These are phyloP conservation scores for Manihot esculenta DNA, from an alignment of 441 rosid genomes.

Conservation along the genomic window DNA sequence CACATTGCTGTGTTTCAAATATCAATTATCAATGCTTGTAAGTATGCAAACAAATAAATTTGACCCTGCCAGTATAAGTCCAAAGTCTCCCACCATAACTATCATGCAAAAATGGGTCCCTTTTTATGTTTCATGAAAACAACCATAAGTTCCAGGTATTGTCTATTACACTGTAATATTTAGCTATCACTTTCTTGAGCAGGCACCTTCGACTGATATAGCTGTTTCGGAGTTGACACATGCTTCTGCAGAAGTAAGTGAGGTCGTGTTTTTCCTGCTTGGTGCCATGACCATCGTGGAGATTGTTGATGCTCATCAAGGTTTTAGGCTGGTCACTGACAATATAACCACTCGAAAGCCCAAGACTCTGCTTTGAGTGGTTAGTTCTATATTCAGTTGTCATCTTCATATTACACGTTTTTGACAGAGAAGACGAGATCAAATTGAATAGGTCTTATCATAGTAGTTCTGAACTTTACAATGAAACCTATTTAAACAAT, in stretches of 20 bases:
- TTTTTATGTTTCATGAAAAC: not conserved
- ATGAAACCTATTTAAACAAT: too few relatives aligned
- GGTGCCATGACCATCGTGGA: slow-evolving; percentile 99
- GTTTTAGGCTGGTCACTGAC: slow-evolving; percentile 95
- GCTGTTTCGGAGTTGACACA: slow-evolving; percentile 79
- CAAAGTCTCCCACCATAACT: not conserved
- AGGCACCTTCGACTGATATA: slow-evolving; percentile 95
- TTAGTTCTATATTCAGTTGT: slow-evolving; percentile 38
- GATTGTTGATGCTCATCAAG: slow-evolving; percentile 98
- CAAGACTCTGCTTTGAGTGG: slow-evolving; percentile 82
- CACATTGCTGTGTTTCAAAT: not conserved
- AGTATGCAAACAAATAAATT: not conserved
- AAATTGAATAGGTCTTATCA: too few relatives aligned
- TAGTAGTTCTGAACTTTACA: too few relatives aligned
- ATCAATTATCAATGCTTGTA: not conserved
- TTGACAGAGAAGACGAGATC: too few relatives aligned
- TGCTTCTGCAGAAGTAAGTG: slow-evolving; percentile 93
- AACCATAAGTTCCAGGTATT: not conserved
- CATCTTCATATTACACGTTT: slow-evolving; percentile 10
- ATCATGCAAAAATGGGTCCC: not conserved
- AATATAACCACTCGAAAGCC: slow-evolving; percentile 90
- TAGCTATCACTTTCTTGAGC: slow-evolving; percentile 28
- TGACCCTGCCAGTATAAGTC: not conserved
- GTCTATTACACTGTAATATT: slow-evolving; percentile 2
- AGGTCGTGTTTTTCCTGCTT: slow-evolving; percentile 90